Percentiles rank a stretch among this genome's conserved stretches.
These are phyloP conservation scores for Coemansia sp. DNA, from an alignment of 192 early-diverging fungal genomes.

Conservation along the genomic window DNA sequence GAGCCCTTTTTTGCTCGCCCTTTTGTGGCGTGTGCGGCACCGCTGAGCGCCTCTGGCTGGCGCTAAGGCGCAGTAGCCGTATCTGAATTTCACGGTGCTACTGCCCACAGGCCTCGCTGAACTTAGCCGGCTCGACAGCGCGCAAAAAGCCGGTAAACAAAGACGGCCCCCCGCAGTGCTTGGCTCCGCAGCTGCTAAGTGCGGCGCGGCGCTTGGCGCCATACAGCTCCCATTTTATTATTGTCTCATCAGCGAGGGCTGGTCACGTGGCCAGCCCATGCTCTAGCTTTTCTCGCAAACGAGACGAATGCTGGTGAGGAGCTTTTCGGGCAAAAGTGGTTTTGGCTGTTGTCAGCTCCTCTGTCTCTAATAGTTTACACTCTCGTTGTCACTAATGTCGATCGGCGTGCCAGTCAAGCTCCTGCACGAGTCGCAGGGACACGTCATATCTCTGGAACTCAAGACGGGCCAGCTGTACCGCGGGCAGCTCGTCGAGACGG, in stretches of 20 bases:
- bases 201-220: not conserved
- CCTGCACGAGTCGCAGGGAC: constrained; percentile 97
- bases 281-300: too few species aligned
- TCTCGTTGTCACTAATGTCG: constrained; percentile 60
- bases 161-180: too few species aligned
- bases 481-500: constrained; percentile 92
- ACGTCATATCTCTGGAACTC: constrained; percentile 94
- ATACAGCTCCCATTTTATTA: not conserved
- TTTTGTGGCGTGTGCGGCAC: not conserved
- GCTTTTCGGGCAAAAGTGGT: too few species aligned
- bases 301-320: too few species aligned
- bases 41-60: not conserved
- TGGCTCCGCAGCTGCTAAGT: too few species aligned
- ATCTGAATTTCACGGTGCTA: not conserved
- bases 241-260: too few species aligned
- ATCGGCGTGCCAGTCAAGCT: constrained; percentile 95
- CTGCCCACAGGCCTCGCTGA: too few species aligned
- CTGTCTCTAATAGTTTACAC: too few species aligned
- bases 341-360: not conserved
- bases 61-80: not conserved
- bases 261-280: constrained; percentile 5
- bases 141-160: too few species aligned
- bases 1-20: not conserved
- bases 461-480: constrained; percentile 95
- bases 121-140: too few species aligned